Evolutionary conservation across 2,329 filamentous ascomycete species (phyloP).

Genomic region (Sporothrix euskadiensis): DNA sequence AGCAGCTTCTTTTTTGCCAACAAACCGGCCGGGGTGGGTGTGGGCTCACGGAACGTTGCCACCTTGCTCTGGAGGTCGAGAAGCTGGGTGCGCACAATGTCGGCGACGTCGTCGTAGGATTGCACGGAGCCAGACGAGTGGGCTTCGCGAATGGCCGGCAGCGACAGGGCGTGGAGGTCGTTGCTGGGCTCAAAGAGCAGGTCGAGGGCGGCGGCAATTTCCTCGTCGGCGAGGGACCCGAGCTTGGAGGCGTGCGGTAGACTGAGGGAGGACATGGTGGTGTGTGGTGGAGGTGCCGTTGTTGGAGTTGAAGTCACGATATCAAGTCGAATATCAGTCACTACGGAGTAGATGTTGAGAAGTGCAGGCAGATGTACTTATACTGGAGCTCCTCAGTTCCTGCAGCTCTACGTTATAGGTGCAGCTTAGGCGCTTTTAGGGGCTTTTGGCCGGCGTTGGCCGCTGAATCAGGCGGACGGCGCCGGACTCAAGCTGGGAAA

Average conservation of each 20-base stretch:
- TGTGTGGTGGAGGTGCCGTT: not conserved
- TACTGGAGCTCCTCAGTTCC: not conserved
- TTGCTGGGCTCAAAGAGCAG: conserved; percentile 81
- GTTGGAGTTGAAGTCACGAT: not conserved
- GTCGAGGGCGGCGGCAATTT: conserved; percentile 65
- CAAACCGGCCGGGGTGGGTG: conserved; percentile 34
- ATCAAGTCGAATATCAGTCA: not conserved
- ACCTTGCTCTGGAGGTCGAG: conserved; percentile 53
- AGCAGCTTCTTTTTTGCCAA: conserved; percentile 60
- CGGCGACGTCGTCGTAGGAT: conserved; percentile 70
- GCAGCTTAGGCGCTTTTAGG: not conserved
- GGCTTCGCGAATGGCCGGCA: conserved; percentile 60
- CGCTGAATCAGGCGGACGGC: conserved; percentile 27
- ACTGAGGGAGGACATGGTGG: conserved; percentile 33
- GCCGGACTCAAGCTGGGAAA: conserved; percentile 18
- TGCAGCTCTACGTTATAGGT: too few species aligned
- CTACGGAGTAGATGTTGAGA: not conserved
- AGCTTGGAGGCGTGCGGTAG: conserved; percentile 63
- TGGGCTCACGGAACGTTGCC: conserved; percentile 27
- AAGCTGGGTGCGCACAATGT: conserved; percentile 64
- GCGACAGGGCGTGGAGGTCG: conserved; percentile 69
- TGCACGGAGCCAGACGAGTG: conserved; percentile 56
- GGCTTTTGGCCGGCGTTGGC: conserved; percentile 24
- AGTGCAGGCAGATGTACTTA: not conserved
- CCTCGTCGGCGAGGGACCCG: conserved; percentile 53